These are phyloP conservation scores for Lobosporangium transversale DNA, from an alignment of 192 early-diverging fungal genomes.

Conservation along the genomic window DNA sequence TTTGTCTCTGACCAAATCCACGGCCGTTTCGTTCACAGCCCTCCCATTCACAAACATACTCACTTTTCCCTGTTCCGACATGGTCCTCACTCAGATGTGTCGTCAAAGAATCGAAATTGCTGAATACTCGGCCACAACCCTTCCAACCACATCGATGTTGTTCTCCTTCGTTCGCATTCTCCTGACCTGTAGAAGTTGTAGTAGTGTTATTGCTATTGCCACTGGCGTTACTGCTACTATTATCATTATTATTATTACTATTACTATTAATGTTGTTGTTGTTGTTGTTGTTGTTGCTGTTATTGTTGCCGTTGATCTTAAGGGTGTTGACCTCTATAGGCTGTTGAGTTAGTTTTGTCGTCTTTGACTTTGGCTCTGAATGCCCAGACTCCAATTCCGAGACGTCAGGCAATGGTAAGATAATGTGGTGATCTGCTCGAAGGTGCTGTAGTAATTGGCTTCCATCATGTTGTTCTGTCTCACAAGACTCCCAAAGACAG, in stretches of 20 bases:
- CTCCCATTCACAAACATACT: constrained; percentile 65
- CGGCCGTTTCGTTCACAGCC: constrained; percentile 60
- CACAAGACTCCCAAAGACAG: constrained; percentile 74
- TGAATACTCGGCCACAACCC: constrained; percentile 67
- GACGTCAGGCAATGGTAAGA: constrained; percentile 26
- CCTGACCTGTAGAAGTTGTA: not conserved
- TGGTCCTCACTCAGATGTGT: constrained; percentile 71
- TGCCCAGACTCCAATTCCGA: constrained; percentile 15
- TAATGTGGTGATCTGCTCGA: constrained; percentile 63
- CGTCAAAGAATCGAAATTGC: constrained; percentile 71
- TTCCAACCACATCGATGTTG: constrained; percentile 81
- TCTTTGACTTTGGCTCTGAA: constrained; percentile 11
- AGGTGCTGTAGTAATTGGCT: constrained; percentile 71
- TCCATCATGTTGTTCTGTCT: constrained; percentile 56
- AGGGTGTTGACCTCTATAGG: too few species aligned
- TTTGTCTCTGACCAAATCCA: constrained; percentile 64
- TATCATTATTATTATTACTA: not conserved
- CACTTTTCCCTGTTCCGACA: constrained; percentile 67
- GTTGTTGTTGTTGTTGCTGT: not conserved
- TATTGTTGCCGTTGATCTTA: too few species aligned
- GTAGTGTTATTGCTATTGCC: not conserved
- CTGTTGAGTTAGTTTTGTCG: too few species aligned
- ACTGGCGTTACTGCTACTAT: not conserved
- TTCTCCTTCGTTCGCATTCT: constrained; percentile 17
- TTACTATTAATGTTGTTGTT: too few species aligned